Evolutionary conservation across 208 protist species (phyloP).

Genomic region (Trypanosoma caninum): DNA sequence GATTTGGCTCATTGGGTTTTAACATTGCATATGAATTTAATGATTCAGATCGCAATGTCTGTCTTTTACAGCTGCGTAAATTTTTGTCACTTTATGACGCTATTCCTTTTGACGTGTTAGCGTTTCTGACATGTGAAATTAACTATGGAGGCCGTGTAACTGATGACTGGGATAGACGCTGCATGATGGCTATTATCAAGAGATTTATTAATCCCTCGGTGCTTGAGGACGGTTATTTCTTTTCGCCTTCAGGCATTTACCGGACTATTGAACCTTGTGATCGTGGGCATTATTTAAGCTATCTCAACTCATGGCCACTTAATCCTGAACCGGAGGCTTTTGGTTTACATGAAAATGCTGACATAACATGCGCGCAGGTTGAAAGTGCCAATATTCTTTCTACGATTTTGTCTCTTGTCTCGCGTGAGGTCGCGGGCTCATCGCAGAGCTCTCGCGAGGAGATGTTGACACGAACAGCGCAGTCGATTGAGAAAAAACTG

Average conservation of each 20-base stretch:
- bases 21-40: constrained; percentile 98
- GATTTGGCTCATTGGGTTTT: constrained; percentile 95
- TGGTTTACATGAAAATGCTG: constrained; percentile 96
- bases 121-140: constrained; percentile 93
- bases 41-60: constrained; percentile 92
- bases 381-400: constrained; percentile 73
- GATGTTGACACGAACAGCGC: constrained; percentile 74
- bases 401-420: constrained; percentile 82
- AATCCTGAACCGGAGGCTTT: constrained; percentile 96
- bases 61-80: constrained; percentile 88
- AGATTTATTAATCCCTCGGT: constrained; percentile 89
- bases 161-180: constrained; percentile 95
- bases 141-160: constrained; percentile 98
- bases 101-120: constrained; percentile 93
- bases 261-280: constrained; percentile 84
- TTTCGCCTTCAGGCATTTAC: constrained; percentile 91
- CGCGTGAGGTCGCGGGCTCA: constrained; percentile 48
- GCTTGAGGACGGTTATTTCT: constrained; percentile 83
- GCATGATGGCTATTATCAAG: constrained; percentile 93
- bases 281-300: constrained; percentile 81
- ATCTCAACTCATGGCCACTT: constrained; percentile 90
- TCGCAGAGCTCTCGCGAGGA: constrained; percentile 51
- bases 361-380: constrained; percentile 95
- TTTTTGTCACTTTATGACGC: constrained; percentile 91
- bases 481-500: constrained; percentile 81